Percentiles rank a stretch among this genome's conserved stretches.
Evolutionary conservation across 306 rosid species (phyloP).

Genomic region (Prunus campanulata): DNA sequence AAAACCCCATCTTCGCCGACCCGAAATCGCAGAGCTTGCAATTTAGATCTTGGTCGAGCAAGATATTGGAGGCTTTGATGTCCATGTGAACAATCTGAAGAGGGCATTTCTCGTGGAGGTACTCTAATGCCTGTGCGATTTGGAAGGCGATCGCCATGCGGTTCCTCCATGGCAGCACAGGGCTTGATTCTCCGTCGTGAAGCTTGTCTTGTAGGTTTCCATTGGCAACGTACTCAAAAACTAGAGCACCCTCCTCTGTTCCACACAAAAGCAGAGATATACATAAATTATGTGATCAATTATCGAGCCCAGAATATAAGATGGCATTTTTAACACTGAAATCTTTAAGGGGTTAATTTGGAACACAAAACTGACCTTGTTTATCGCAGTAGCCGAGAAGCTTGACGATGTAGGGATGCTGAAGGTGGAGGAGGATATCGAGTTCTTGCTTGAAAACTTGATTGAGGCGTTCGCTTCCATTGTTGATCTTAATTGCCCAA

Average conservation of each 20-base stretch:
- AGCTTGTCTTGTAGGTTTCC: conserved; percentile 50
- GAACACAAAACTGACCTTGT: conserved; percentile 15
- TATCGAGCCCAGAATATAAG: not conserved
- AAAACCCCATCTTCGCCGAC: conserved; percentile 49
- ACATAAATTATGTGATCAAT: not conserved
- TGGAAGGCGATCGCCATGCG: conserved; percentile 42
- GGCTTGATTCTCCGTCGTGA: conserved; percentile 4
- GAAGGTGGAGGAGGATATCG: conserved; percentile 36
- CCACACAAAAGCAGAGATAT: no score
- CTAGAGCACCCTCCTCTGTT: conserved; percentile 42
- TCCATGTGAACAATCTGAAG: conserved; percentile 52
- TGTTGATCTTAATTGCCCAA: conserved; percentile 36
- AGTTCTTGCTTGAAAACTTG: conserved; percentile 42
- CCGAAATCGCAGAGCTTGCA: conserved; percentile 55
- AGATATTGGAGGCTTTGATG: conserved; percentile 44
- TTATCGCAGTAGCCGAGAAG: conserved; percentile 41
- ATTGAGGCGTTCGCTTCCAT: conserved; percentile 34
- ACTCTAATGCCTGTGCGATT: conserved; percentile 36
- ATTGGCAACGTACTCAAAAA: conserved; percentile 41
- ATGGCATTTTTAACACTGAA: not conserved
- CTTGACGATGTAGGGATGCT: conserved; percentile 33
- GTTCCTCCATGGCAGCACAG: conserved; percentile 37
- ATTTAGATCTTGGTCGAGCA: conserved; percentile 36
- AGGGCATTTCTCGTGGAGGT: conserved; percentile 38
- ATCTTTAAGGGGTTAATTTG: no score